Conservation (phyloP, 148 eudicot species). For the Limonium bicolor region DNA sequence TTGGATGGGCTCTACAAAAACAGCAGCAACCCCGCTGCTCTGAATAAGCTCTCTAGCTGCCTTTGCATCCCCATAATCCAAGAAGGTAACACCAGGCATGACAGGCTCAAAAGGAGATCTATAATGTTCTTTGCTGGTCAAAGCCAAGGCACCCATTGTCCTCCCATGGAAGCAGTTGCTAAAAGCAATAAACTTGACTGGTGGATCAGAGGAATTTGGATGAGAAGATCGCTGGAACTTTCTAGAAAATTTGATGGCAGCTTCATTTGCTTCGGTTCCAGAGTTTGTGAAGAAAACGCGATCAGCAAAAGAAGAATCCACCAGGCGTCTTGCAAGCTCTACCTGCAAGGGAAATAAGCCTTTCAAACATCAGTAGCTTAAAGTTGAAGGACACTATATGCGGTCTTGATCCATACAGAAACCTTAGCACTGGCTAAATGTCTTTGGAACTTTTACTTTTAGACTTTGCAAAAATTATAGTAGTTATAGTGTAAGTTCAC, state of each 20-base stretch:
- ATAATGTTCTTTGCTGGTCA: slow-evolving; percentile 91
- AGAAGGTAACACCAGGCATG: slow-evolving; percentile 84
- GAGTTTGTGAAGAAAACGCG: slow-evolving; percentile 83
- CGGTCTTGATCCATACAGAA: too few relatives aligned
- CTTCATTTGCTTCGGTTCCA: slow-evolving; percentile 95
- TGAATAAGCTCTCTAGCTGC: slow-evolving; percentile 47
- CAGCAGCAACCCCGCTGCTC: slow-evolving; percentile 71
- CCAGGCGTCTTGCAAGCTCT: slow-evolving; percentile 78
- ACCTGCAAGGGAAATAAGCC: slow-evolving; percentile 25
- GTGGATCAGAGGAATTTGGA: slow-evolving; percentile 35
- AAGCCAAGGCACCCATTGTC: slow-evolving; percentile 80
- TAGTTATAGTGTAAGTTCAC: too few relatives aligned
- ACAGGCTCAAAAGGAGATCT: slow-evolving; percentile 78
- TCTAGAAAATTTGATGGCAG: slow-evolving; percentile 88
- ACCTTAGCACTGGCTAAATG: too few relatives aligned
- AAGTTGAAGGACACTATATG: too few relatives aligned
- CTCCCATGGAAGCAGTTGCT: slow-evolving; percentile 87
- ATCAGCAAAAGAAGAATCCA: slow-evolving; percentile 73
- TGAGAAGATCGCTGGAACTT: slow-evolving; percentile 52
- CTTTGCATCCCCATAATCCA: slow-evolving; percentile 57
- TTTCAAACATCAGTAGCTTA: not conserved
- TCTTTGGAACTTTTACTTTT: too few relatives aligned
- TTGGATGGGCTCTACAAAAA: slow-evolving; percentile 91
- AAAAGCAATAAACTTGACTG: slow-evolving; percentile 54
- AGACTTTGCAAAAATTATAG: too few relatives aligned